These are phyloP conservation scores for Colletotrichum brevisporum DNA, from an alignment of 2,329 filamentous ascomycete genomes.

Conservation along the genomic window DNA sequence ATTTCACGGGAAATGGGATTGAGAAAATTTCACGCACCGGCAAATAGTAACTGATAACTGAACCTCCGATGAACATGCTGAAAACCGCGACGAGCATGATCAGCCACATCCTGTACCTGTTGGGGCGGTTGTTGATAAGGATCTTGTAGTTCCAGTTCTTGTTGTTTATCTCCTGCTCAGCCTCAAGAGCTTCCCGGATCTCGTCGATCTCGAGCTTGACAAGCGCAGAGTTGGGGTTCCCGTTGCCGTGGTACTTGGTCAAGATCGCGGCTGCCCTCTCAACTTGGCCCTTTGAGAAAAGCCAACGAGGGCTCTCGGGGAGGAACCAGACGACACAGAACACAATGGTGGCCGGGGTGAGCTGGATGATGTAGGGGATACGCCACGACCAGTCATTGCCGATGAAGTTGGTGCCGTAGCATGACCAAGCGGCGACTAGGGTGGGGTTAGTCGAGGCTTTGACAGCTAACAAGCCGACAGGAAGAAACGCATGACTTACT, in stretches of 20 bases:
- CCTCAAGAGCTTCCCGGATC: conserved; percentile 49
- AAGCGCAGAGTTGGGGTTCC: conserved; percentile 51
- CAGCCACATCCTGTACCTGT: conserved; percentile 48
- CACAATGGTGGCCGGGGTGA: conserved; percentile 54
- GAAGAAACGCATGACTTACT: conserved; percentile 16
- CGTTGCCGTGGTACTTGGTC: conserved; percentile 49
- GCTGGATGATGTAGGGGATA: conserved; percentile 55
- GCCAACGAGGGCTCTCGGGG: conserved; percentile 59
- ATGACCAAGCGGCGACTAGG: conserved; percentile 41
- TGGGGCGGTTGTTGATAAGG: conserved; percentile 55
- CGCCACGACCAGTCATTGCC: conserved; percentile 45
- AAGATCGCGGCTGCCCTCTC: conserved; percentile 52
- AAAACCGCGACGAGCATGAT: conserved; percentile 54
- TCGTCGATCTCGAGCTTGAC: conserved; percentile 65
- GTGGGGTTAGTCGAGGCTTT: not conserved
- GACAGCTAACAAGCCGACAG: no score
- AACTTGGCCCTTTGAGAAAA: conserved; percentile 51
- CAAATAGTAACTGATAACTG: conserved; percentile 64
- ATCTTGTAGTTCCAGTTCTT: conserved; percentile 61
- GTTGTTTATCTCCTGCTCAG: conserved; percentile 5
- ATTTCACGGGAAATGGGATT: no score
- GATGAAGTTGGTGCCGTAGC: conserved; percentile 17
- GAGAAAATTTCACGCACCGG: conserved; percentile 41
- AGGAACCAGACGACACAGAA: conserved; percentile 50
- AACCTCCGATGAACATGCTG: conserved; percentile 60